Evolutionary conservation across 179 eudicot species (phyloP).

Genomic region (Silene coronaria): DNA sequence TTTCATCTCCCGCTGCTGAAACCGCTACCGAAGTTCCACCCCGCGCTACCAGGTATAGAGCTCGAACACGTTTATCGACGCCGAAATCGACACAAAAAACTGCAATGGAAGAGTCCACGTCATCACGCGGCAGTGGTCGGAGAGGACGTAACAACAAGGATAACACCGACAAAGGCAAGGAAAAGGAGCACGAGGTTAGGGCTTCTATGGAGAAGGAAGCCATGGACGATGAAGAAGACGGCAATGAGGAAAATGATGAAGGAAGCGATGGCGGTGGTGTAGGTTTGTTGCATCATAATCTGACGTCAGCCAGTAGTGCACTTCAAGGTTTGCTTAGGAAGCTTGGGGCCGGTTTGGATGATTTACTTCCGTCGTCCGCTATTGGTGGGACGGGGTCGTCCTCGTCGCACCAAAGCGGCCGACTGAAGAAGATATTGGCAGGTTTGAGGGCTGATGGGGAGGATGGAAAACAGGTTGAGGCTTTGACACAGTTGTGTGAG

Average conservation of each 20-base stretch:
- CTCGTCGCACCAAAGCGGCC: constrained; percentile 74
- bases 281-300: constrained; percentile 78
- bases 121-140: constrained; percentile 33
- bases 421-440: constrained; percentile 75
- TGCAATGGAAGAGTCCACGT: constrained; percentile 46
- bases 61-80: constrained; percentile 12
- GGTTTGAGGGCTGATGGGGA: constrained; percentile 92
- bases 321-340: constrained; percentile 91
- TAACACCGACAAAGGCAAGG: constrained; percentile 68
- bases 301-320: constrained; percentile 91
- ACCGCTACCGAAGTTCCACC: constrained; percentile 16
- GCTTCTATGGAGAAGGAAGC: constrained; percentile 34
- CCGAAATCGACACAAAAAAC: not conserved
- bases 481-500: constrained; percentile 92
- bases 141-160: constrained; percentile 49
- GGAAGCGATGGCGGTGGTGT: constrained; percentile 59
- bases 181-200: constrained; percentile 69
- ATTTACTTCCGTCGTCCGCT: constrained; percentile 76
- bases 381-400: constrained; percentile 59
- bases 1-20: constrained; percentile 26
- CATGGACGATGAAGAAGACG: constrained; percentile 33
- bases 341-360: constrained; percentile 91
- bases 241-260: constrained; percentile 40
- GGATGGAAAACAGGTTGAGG: constrained; percentile 93
- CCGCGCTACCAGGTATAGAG: constrained; percentile 21